A percentile compares a stretch with the other conserved stretches of the same genome.
phyloP scores from a whole-genome alignment of 1,284 basidiomycete species.

The Ustilago xerochloae region DNA sequence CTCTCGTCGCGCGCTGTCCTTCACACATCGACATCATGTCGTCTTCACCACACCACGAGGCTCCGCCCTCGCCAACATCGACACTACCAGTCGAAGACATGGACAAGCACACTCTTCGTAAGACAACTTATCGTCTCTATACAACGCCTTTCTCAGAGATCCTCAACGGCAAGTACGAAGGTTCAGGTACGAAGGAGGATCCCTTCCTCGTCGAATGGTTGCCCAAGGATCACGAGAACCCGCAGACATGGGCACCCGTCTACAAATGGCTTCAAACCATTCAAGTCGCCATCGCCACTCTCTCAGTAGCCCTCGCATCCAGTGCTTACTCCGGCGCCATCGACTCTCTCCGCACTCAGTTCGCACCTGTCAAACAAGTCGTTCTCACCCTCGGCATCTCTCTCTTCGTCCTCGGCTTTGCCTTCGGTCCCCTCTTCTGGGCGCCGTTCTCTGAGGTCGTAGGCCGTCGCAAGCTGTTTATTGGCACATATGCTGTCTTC shows the following conservation, averaged over 20 bases:
- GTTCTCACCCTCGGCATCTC: constrained; percentile 69
- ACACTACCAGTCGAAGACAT: constrained; percentile 6
- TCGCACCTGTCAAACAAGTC: constrained; percentile 43
- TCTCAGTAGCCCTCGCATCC: constrained; percentile 58
- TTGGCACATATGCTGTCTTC: constrained; percentile 75
- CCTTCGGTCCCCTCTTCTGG: constrained; percentile 70
- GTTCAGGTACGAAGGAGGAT: constrained; percentile 68
- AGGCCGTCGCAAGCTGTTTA: constrained; percentile 76
- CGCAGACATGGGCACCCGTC: constrained; percentile 17
- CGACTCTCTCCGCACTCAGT: constrained; percentile 38
- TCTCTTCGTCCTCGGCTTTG: constrained; percentile 78
- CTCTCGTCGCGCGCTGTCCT: not conserved
- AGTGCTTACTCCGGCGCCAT: constrained; percentile 59
- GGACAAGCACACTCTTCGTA: constrained; percentile 36
- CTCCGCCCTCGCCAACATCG: not conserved
- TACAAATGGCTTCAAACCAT: constrained; percentile 56
- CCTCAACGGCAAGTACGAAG: constrained; percentile 66
- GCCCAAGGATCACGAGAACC: constrained; percentile 51
- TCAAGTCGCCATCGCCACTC: constrained; percentile 60
- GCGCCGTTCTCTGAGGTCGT: constrained; percentile 76
- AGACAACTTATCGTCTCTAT: constrained; percentile 56
- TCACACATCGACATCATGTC: constrained; percentile 14
- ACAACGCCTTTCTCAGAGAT: constrained; percentile 68
- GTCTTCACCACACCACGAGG: not conserved
- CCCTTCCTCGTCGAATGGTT: constrained; percentile 68